Percentiles rank a stretch among this genome's conserved stretches.
Conservation (phyloP, 352 stramenopile species). For the Pythium chondricola region DNA sequence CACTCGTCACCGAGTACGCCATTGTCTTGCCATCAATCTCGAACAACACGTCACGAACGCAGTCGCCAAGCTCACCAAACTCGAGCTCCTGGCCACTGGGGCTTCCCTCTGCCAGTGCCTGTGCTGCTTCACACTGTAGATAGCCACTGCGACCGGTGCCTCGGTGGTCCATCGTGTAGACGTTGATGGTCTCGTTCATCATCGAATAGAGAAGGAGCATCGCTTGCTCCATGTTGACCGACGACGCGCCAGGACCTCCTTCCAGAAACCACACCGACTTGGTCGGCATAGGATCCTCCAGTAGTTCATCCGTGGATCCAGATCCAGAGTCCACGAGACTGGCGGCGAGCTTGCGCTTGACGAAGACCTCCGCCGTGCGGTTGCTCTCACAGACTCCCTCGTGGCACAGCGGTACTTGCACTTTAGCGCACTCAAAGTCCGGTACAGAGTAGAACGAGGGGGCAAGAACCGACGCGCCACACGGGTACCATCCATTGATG, state of each 20-base stretch:
- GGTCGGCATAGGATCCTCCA: background rate
- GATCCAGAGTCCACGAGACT: too few species aligned
- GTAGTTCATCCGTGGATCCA: background rate
- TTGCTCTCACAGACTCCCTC: conserved; percentile 27
- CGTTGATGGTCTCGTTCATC: conserved; percentile 26
- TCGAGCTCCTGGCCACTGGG: conserved; percentile 14
- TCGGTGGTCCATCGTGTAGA: conserved; percentile 60
- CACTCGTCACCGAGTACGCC: conserved; percentile 44
- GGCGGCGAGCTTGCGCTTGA: conserved; percentile 37
- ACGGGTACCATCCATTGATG: conserved; percentile 47
- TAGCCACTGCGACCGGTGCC: conserved; percentile 37
- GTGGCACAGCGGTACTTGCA: conserved; percentile 34
- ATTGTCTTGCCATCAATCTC: conserved; percentile 30
- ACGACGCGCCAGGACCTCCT: conserved; percentile 37
- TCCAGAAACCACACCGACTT: conserved; percentile 48
- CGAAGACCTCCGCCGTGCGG: conserved; percentile 32
- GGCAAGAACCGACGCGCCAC: conserved; percentile 9
- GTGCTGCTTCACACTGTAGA: conserved; percentile 32
- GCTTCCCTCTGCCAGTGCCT: conserved; percentile 20
- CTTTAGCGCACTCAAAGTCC: conserved; percentile 36
- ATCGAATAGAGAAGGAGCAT: conserved; percentile 34
- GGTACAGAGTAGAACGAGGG: conserved; percentile 7
- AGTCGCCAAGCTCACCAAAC: conserved; percentile 23
- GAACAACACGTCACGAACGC: conserved; percentile 26
- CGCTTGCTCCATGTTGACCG: conserved; percentile 23